These are phyloP conservation scores for Hemileccinum rubropunctum DNA, from an alignment of 768 basidiomycete species.

Conservation along the genomic window DNA sequence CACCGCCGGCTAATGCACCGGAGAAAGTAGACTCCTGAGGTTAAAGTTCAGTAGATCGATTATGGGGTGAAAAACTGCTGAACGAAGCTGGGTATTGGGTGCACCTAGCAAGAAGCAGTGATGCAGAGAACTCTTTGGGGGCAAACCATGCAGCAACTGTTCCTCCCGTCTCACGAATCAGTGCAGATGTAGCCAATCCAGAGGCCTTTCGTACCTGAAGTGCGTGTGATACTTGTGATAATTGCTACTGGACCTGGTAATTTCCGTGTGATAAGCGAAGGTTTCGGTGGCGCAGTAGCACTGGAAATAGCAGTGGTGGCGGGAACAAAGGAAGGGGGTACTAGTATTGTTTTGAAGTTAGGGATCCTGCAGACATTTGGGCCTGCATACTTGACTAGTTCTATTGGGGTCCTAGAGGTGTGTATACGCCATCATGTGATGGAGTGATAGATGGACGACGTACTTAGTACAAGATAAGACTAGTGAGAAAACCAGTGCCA, in stretches of 20 bases:
- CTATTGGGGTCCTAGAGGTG: constrained; percentile 75
- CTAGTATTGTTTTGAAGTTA: constrained; percentile 10
- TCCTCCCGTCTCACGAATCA: constrained; percentile 86
- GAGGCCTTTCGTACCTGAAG: constrained; percentile 61
- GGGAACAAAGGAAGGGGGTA: constrained; percentile 16
- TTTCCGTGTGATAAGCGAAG: constrained; percentile 11
- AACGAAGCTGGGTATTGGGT: constrained; percentile 7
- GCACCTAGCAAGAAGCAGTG: constrained; percentile 55
- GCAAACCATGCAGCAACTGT: constrained; percentile 85
- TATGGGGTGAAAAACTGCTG: neutral
- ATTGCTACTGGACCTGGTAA: constrained; percentile 54
- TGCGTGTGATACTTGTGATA: constrained; percentile 42
- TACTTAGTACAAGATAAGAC: constrained; percentile 78
- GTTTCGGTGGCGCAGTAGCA: constrained; percentile 9
- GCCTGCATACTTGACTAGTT: constrained; percentile 96
- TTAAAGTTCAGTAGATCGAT: constrained; percentile 19
- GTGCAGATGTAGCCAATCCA: constrained; percentile 90
- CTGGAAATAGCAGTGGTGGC: neutral
- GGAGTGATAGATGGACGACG: constrained; percentile 1
- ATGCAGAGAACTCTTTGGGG: constrained; percentile 75
- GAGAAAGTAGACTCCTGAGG: constrained; percentile 77
- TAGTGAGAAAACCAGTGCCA: constrained; percentile 75
- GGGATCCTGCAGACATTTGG: constrained; percentile 56
- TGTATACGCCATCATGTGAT: neutral
- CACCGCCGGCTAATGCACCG: constrained; percentile 76